Conservation (phyloP, 2,329 filamentous ascomycete species). For the Claviceps sp. region DNA sequence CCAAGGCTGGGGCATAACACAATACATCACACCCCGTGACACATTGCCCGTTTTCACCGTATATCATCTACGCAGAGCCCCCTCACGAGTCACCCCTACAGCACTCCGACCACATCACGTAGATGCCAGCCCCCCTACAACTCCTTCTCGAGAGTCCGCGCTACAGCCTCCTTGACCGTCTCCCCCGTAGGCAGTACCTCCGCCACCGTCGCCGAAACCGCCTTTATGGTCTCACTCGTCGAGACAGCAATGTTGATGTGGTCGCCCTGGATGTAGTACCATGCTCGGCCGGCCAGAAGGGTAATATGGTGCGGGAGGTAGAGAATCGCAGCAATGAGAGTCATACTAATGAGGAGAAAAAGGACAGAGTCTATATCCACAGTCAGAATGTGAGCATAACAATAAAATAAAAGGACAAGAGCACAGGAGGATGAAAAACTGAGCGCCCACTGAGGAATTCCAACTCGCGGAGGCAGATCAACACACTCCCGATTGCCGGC, state of each 20-base stretch:
- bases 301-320: conserved; percentile 89
- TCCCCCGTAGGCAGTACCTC: conserved; percentile 10
- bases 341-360: conserved; percentile 78
- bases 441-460: no score
- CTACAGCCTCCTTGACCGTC: conserved; percentile 12
- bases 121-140: conserved; percentile 12
- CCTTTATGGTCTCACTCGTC: conserved; percentile 19
- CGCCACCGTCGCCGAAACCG: conserved; percentile 18
- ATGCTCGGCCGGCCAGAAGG: conserved; percentile 70
- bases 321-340: conserved; percentile 72
- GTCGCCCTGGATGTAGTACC: conserved; percentile 91
- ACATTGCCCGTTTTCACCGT: not conserved
- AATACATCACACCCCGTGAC: no score
- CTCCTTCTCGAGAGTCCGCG: conserved; percentile 18
- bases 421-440: no score
- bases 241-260: conserved; percentile 35
- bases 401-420: not conserved
- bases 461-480: no score
- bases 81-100: not conserved
- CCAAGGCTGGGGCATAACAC: no score
- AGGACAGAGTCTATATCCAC: conserved; percentile 63
- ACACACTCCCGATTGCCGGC: no score
- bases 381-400: not conserved
- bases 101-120: not conserved
- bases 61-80: not conserved